These are phyloP conservation scores for Byssochlamys sp. DNA, from an alignment of 2,329 filamentous ascomycete species.

Conservation along the genomic window DNA sequence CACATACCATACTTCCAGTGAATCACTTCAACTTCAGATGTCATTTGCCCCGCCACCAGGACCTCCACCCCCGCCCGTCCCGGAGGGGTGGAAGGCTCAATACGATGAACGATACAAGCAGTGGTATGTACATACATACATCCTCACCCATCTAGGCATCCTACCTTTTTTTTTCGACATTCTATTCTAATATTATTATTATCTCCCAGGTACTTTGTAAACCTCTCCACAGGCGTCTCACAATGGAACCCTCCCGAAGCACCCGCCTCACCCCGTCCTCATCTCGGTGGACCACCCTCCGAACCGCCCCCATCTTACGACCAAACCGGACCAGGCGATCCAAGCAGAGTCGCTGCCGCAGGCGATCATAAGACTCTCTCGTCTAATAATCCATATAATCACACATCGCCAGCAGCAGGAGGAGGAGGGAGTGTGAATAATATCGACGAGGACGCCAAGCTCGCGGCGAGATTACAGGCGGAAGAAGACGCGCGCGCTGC, in stretches of 20 bases:
- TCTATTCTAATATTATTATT: background rate
- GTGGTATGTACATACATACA: constrained; percentile 46
- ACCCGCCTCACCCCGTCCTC: constrained; percentile 58
- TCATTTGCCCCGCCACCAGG: constrained; percentile 35
- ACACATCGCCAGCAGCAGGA: background rate
- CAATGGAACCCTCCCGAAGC: constrained; percentile 81
- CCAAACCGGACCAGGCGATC: constrained; percentile 39
- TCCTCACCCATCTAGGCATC: background rate
- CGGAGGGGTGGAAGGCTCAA: constrained; percentile 74
- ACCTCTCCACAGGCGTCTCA: constrained; percentile 75
- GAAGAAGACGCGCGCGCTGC: constrained; percentile 63
- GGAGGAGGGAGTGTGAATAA: constrained; percentile 12
- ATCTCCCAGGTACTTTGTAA: constrained; percentile 69
- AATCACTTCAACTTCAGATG: constrained; percentile 11
- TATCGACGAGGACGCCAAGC: constrained; percentile 58
- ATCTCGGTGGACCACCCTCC: constrained; percentile 32
- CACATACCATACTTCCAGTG: background rate
- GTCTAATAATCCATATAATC: constrained; percentile 64
- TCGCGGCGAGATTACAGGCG: constrained; percentile 69
- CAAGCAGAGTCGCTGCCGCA: constrained; percentile 23
- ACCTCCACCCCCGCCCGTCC: constrained; percentile 52
- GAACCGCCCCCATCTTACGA: constrained; percentile 50
- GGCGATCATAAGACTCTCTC: constrained; percentile 43
- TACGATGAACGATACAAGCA: constrained; percentile 84
- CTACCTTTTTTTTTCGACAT: background rate